phyloP scores from a whole-genome alignment of 345 rosid species.

The Cochlearia excelsa region DNA sequence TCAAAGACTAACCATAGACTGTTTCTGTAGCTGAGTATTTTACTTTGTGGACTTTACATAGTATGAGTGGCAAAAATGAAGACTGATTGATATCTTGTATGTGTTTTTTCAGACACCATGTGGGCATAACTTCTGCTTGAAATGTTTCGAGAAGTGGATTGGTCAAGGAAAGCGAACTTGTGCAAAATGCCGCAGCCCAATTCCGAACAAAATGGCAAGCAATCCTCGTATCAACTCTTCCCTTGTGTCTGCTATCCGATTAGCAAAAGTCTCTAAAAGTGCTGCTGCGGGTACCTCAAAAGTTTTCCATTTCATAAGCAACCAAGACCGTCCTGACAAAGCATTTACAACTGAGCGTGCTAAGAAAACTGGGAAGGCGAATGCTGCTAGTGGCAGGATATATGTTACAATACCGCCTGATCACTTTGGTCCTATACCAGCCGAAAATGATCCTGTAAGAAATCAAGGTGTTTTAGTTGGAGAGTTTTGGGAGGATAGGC shows the following conservation, averaged over 20 bases:
- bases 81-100: not conserved
- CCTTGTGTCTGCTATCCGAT: not conserved
- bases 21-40: not conserved
- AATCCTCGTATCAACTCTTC: not conserved
- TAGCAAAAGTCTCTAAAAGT: not conserved
- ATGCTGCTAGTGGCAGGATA: slow-evolving; percentile 67
- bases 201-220: not conserved
- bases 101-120: slow-evolving; percentile 10
- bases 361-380: slow-evolving; percentile 51
- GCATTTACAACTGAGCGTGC: slow-evolving; percentile 63
- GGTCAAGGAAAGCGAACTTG: not conserved
- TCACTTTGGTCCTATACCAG: slow-evolving; percentile 66
- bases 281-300: not conserved
- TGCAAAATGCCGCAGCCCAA: not conserved
- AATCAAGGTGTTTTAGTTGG: slow-evolving; percentile 67
- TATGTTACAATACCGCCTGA: slow-evolving; percentile 55
- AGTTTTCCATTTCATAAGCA: slow-evolving; percentile 37
- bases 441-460: slow-evolving; percentile 62
- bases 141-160: not conserved
- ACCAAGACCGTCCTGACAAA: slow-evolving; percentile 53
- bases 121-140: not conserved
- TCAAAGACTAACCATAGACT: not conserved
- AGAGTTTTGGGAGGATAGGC: slow-evolving; percentile 54
- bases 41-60: no score
- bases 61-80: not conserved